Evolutionary conservation across 148 eudicot genomes (phyloP).

Genomic region (Cornus controversa): DNA sequence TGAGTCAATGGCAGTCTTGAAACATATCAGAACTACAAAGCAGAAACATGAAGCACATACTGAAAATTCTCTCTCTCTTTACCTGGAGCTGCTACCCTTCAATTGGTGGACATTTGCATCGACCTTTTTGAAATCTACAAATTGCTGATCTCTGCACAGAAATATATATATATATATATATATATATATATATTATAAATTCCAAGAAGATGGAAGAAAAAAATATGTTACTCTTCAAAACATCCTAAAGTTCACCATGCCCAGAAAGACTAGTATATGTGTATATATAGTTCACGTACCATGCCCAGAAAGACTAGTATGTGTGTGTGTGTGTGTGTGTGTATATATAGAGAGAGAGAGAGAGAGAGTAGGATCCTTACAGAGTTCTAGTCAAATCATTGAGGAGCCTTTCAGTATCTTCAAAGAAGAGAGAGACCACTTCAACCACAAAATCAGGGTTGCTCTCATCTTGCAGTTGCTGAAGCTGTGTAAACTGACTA

Average conservation of each 20-base stretch:
- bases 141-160: conserved; percentile 41
- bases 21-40: no score
- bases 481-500: conserved; percentile 52
- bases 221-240: not conserved
- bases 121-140: conserved; percentile 61
- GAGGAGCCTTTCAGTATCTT: conserved; percentile 58
- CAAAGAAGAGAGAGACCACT: conserved; percentile 56
- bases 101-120: conserved; percentile 79
- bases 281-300: no score
- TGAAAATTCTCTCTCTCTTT: not conserved
- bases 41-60: not conserved
- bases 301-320: no score
- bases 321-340: no score
- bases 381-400: conserved; percentile 42
- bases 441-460: conserved; percentile 67
- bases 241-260: not conserved
- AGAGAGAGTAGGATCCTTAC: conserved; percentile 26
- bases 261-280: conserved; percentile 1
- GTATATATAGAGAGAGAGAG: no score
- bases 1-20: not conserved
- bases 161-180: not conserved
- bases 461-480: conserved; percentile 63
- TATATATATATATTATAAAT: not conserved
- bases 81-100: conserved; percentile 90
- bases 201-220: not conserved